Evolutionary conservation across 2,329 filamentous ascomycete species (phyloP).

Genomic region (Sphaceloma murrayae): DNA sequence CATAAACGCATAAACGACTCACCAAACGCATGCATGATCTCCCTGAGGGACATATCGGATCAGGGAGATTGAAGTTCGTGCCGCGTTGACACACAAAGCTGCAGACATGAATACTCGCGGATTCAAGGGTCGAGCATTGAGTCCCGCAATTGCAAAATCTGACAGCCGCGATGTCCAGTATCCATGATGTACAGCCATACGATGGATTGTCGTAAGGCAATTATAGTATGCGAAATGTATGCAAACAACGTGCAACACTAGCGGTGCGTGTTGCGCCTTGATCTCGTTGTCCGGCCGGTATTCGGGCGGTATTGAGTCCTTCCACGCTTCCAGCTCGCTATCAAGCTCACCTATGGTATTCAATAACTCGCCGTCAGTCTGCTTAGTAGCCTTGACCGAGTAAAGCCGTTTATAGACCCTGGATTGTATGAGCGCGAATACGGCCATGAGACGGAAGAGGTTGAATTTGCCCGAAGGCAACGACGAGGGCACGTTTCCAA

Average conservation of each 20-base stretch:
- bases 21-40: slow-evolving; percentile 93
- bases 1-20: slow-evolving; percentile 34
- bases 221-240: slow-evolving; percentile 98
- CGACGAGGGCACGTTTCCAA: slow-evolving; percentile 84
- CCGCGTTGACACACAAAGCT: slow-evolving; percentile 83
- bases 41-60: slow-evolving; percentile 95
- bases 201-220: slow-evolving; percentile 91
- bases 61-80: slow-evolving; percentile 82
- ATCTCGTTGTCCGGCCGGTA: slow-evolving; percentile 98
- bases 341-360: slow-evolving; percentile 96
- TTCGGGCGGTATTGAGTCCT: slow-evolving; percentile 87
- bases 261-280: slow-evolving; percentile 77
- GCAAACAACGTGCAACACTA: slow-evolving; percentile 91
- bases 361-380: slow-evolving; percentile 83
- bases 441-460: slow-evolving; percentile 84
- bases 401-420: slow-evolving; percentile 90
- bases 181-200: slow-evolving; percentile 95
- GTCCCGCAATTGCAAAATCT: slow-evolving; percentile 87
- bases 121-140: slow-evolving; percentile 84
- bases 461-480: slow-evolving; percentile 91
- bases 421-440: slow-evolving; percentile 83
- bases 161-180: slow-evolving; percentile 96
- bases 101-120: slow-evolving; percentile 91
- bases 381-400: slow-evolving; percentile 81
- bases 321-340: slow-evolving; percentile 77